Evolutionary conservation across 306 rosid genomes (phyloP).

Genomic region (Quercus robur): DNA sequence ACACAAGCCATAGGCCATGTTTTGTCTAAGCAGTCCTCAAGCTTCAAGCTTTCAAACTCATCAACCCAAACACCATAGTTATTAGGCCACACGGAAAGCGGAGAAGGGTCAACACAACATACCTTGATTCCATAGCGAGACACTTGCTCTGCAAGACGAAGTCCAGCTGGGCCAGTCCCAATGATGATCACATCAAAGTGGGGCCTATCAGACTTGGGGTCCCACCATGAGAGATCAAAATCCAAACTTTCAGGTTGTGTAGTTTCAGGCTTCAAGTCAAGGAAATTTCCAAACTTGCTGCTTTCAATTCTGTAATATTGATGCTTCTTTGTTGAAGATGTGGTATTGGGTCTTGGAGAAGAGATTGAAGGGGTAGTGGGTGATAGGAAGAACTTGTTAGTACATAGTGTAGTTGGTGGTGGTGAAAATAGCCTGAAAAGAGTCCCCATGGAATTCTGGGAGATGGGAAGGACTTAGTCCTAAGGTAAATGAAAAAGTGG

Average conservation of each 20-base stretch:
- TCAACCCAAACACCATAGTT: constrained; percentile 89
- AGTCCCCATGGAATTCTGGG: constrained; percentile 32
- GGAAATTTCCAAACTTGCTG: constrained; percentile 56
- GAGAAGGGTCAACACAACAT: constrained; percentile 80
- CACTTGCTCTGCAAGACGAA: constrained; percentile 67
- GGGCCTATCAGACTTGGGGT: constrained; percentile 30
- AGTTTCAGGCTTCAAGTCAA: constrained; percentile 49
- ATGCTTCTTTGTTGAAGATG: constrained; percentile 22
- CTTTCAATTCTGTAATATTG: constrained; percentile 10
- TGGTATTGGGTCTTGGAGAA: constrained; percentile 14
- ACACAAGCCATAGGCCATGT: constrained; percentile 72
- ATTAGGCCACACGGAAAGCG: constrained; percentile 79
- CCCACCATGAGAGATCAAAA: constrained; percentile 57
- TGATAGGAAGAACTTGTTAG: constrained; percentile 22
- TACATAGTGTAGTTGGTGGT: constrained; percentile 8
- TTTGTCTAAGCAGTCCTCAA: constrained; percentile 65
- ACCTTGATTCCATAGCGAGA: constrained; percentile 66
- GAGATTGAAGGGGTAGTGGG: constrained; percentile 19
- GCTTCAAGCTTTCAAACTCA: constrained; percentile 61
- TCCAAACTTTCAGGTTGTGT: constrained; percentile 31
- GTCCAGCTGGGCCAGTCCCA: constrained; percentile 82
- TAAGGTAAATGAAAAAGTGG: background rate
- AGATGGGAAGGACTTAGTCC: constrained; percentile 10
- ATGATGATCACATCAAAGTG: constrained; percentile 60
- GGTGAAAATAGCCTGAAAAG: constrained; percentile 26